Evolutionary conservation across 1,284 basidiomycete genomes (phyloP), one percentile per base, ranked within the genome.

Genomic region (Flammula alnicola): DNA sequence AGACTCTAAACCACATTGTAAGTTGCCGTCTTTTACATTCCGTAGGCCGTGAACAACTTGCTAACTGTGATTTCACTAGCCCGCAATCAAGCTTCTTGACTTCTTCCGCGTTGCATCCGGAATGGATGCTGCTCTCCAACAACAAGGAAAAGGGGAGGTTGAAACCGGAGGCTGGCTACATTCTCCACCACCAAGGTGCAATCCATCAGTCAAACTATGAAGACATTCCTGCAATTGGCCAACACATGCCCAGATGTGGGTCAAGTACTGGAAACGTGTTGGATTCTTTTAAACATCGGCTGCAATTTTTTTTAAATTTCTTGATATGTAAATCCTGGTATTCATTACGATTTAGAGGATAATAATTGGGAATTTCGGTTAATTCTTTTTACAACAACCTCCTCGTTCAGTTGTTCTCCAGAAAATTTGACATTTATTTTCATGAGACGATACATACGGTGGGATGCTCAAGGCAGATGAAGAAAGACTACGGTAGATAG

Each of bases 1-100:
- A 61, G 7, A 49, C 58, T 29, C 14, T 67, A 3, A 47, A 52
- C 4, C 32, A 51, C 3, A 56, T 68, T 20, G 66, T 69, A 49
- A 53, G 64, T 52, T 71, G 72, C 50, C 74, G 70, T 40, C 54
- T 66, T 4, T 51, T 62, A 0, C 54, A 72, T 7, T 39, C n/a
- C 11, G 30, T 16, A 11, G 11, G 29, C 30, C n/a, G n/a, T n/a
- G n/a, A n/a, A 6, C 7, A 20, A 39, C 27, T 52, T 7, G 36
- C 11, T 10, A 26, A 20, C 29, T 25, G 17, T n/a, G 31, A 9
- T 27, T 46, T 38, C 29, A 20, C 7, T 49, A 71, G 69, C 70
- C 69, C 42, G 69, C 66, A 0, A 56, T 67, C 50, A 69, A 69
- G 37, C 56, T 74, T 9, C 51, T 70, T 1, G 61, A 65, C n/a